phyloP scores from a whole-genome alignment of 139 green algal genomes.

The Bryopsis sp. region DNA sequence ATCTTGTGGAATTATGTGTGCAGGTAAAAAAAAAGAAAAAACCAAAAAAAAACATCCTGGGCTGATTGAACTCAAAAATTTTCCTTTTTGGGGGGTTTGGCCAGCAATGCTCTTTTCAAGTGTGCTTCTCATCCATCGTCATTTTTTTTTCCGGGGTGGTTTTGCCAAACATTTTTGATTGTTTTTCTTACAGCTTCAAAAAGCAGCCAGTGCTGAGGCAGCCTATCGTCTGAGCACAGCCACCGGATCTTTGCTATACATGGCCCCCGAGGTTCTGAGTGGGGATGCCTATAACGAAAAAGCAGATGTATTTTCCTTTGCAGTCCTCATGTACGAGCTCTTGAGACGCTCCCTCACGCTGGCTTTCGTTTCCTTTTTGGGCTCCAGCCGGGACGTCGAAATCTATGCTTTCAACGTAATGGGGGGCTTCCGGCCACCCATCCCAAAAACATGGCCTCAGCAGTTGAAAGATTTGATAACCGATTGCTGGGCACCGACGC shows the following conservation, averaged over 20 bases:
- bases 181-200: too few species aligned
- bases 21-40: neutral
- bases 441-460: conserved; percentile 6
- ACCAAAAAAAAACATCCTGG: neutral
- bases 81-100: neutral
- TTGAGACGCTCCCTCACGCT: conserved; percentile 3
- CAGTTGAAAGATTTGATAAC: neutral
- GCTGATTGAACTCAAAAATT: too few species aligned
- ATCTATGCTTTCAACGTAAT: neutral
- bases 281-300: conserved; percentile 27
- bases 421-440: conserved; percentile 12
- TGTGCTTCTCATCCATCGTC: too few species aligned
- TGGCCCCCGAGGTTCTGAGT: conserved; percentile 28
- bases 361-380: conserved; percentile 10
- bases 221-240: conserved; percentile 12
- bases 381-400: neutral
- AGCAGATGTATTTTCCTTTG: conserved; percentile 28
- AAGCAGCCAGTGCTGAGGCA: neutral
- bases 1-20: too few species aligned
- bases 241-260: conserved; percentile 27
- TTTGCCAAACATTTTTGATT: too few species aligned
- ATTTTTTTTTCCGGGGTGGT: too few species aligned
- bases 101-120: neutral
- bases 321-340: conserved; percentile 24
- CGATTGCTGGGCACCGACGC: neutral